Base-by-base conservation (phyloP, 495 filamentous ascomycete species). In the Neurospora sp. region DNA sequence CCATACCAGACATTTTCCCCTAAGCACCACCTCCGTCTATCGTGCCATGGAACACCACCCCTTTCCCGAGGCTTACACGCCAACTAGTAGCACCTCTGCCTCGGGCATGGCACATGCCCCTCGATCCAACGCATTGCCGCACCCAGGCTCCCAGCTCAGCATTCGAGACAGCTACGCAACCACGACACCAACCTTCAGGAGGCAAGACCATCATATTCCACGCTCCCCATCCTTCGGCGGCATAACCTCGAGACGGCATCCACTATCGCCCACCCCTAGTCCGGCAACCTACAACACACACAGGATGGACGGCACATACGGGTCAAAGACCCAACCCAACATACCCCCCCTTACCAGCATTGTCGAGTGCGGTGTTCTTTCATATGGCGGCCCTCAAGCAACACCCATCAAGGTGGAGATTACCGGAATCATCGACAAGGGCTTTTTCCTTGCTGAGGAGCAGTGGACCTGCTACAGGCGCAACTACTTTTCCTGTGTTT, bases 381-480 rank as follows among this genome's bases (percentile, higher is more conserved):
- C 88, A 44, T 88, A 89, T 41, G 83, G 81, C 31, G 53, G 53
- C 12, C 87, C 89, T 7, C 82, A 83, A 6, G 72, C 71, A 27
- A 82, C 83, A 3, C 80, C 78, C 10, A 86, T 97, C 71, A 90
- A 88, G 72, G 88, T 92, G 6, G 91, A 94, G 37, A 93, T 98
- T 74, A 86, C 91, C 70, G 93, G 93, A 7, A 91, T 91, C 75
- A 94, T 97, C 72, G 94, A 96, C 78, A 96, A 97, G 78, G 94
- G 94, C 1, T 97, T 97, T 84, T 97, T 98, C 80, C 85, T 90
- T 48, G 87, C 87, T 3, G 95, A 97, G 72, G 86, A 88, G 16
- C 93, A 96, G 73, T 98, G 95, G 95, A 98, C 95, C 0, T 98
- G 95, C 82, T 98, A 98, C 78, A 87, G 95, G 69, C 87, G 95